Conservation (phyloP, 805 yeast genomes). For the Komagataella pseudopastoris region DNA sequence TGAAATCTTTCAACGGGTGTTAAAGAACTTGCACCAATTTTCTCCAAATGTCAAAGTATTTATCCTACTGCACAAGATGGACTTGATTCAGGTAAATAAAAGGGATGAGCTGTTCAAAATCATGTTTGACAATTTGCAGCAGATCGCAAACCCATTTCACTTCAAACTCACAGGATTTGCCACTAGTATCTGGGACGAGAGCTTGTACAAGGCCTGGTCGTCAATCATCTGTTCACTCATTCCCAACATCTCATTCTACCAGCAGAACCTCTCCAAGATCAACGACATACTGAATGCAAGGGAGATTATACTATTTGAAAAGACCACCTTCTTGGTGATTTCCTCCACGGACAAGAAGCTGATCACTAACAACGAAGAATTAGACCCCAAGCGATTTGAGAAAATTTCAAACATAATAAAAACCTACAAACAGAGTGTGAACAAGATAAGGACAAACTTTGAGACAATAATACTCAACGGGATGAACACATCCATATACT, state of each 20-base stretch:
- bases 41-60: constrained; percentile 89
- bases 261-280: constrained; percentile 59
- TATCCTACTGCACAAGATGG: constrained; percentile 91
- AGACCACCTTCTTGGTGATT: constrained; percentile 79
- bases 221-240: constrained; percentile 88
- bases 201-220: constrained; percentile 94
- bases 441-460: constrained; percentile 77
- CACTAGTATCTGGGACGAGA: constrained; percentile 95
- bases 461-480: constrained; percentile 62
- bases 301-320: constrained; percentile 85
- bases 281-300: constrained; percentile 69
- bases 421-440: constrained; percentile 85
- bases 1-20: constrained; percentile 76
- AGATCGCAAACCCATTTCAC: constrained; percentile 50
- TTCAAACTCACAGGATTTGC: constrained; percentile 77
- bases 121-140: constrained; percentile 73
- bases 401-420: constrained; percentile 89
- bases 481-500: constrained; percentile 18
- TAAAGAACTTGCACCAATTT: constrained; percentile 67
- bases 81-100: constrained; percentile 76
- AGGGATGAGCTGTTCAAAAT: constrained; percentile 72
- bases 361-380: constrained; percentile 8
- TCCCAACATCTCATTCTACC: constrained; percentile 78
- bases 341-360: constrained; percentile 34
- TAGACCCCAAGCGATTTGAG: constrained; percentile 90